Conservation (phyloP, 495 filamentous ascomycete genomes). For the Aspergillus asperescens region DNA sequence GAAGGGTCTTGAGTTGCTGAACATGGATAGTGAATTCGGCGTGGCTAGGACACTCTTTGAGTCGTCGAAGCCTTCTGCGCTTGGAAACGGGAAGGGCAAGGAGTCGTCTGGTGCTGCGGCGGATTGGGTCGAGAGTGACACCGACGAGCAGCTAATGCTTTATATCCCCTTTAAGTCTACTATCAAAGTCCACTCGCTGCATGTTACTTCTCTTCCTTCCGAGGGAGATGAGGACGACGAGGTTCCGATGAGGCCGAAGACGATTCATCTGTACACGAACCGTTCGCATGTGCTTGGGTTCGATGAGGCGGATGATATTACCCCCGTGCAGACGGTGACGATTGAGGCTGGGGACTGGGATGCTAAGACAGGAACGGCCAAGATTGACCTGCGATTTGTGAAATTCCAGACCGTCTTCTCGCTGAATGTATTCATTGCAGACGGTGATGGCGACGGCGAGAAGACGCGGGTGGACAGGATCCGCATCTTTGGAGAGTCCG, state of each 20-base stretch:
- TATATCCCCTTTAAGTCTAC: slow-evolving; percentile 86
- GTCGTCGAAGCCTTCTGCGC: slow-evolving; percentile 55
- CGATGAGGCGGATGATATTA: slow-evolving; percentile 86
- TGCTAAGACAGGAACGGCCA: slow-evolving; percentile 73
- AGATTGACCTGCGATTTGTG: slow-evolving; percentile 79
- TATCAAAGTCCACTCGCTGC: slow-evolving; percentile 83
- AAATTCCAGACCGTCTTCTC: slow-evolving; percentile 93
- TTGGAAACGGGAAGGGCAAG: slow-evolving; percentile 58
- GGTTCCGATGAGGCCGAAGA: slow-evolving; percentile 77
- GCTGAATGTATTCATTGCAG: slow-evolving; percentile 81
- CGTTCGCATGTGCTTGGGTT: slow-evolving; percentile 84
- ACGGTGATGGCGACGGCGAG: slow-evolving; percentile 80
- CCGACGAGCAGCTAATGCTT: slow-evolving; percentile 96
- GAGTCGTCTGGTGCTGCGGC: slow-evolving; percentile 30
- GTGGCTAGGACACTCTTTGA: slow-evolving; percentile 69
- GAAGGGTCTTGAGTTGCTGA: slow-evolving; percentile 79
- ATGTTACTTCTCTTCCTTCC: slow-evolving; percentile 74
- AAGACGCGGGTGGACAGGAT: slow-evolving; percentile 83
- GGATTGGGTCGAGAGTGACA: slow-evolving; percentile 98
- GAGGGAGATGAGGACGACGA: slow-evolving; percentile 54
- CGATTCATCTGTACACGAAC: slow-evolving; percentile 78
- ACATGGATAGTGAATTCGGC: slow-evolving; percentile 68
- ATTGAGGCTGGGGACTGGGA: slow-evolving; percentile 81
- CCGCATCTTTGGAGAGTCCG: slow-evolving; percentile 83
- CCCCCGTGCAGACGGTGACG: slow-evolving; percentile 68